These are phyloP conservation scores for Annulohypoxylon moriforme DNA, from an alignment of 495 filamentous ascomycete genomes.

Conservation along the genomic window DNA sequence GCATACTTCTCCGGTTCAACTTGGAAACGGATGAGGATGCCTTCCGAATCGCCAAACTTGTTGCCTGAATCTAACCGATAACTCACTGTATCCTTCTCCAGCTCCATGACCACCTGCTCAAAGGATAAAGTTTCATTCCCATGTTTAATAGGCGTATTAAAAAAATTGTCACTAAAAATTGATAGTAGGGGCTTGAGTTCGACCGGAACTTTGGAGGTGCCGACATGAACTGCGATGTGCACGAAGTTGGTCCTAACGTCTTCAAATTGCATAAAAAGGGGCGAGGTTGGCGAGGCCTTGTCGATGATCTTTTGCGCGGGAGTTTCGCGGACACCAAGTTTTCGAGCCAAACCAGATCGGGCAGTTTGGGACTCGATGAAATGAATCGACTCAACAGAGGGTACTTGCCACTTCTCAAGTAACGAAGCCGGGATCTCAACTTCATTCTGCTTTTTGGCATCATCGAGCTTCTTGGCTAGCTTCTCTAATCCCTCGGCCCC, in stretches of 20 bases:
- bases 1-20: constrained; percentile 90
- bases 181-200: constrained; percentile 82
- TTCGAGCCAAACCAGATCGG: constrained; percentile 80
- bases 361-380: constrained; percentile 92
- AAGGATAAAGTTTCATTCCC: constrained; percentile 84
- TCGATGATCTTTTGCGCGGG: constrained; percentile 82
- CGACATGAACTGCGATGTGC: constrained; percentile 78
- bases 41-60: constrained; percentile 79
- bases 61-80: constrained; percentile 76
- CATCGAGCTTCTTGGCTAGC: constrained; percentile 78
- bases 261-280: constrained; percentile 97
- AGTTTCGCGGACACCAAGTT: constrained; percentile 73
- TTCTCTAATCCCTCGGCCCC: constrained; percentile 69
- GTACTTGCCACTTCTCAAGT: constrained; percentile 83
- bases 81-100: constrained; percentile 90
- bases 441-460: constrained; percentile 83
- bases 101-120: constrained; percentile 86
- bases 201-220: constrained; percentile 76
- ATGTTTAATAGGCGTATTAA: constrained; percentile 86
- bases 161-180: constrained; percentile 91
- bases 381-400: constrained; percentile 86
- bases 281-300: constrained; percentile 67
- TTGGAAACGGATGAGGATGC: constrained; percentile 82
- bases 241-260: constrained; percentile 92
- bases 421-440: constrained; percentile 79